Conservation (phyloP, 2,329 filamentous ascomycete species). For the Lojkania enalia region DNA sequence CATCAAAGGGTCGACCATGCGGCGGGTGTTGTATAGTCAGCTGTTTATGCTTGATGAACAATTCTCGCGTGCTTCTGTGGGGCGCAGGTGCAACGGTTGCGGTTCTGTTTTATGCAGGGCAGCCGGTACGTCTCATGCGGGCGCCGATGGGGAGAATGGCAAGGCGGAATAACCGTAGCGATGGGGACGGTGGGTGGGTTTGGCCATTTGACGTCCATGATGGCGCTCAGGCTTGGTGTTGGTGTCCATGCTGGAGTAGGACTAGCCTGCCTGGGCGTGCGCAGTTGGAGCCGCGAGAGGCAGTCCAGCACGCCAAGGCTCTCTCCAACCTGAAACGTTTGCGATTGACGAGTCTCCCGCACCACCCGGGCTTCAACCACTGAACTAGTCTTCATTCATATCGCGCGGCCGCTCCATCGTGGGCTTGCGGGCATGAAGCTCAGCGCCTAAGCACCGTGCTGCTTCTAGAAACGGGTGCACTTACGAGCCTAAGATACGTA, state of each 20-base stretch:
- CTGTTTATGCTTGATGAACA: slow-evolving; percentile 12
- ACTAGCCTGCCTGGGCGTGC: too few species aligned
- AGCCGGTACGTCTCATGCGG: slow-evolving; percentile 29
- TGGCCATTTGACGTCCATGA: not conserved
- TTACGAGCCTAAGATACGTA: too few species aligned
- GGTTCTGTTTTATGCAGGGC: slow-evolving; percentile 17
- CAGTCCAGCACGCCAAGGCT: too few species aligned
- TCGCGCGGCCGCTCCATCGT: not conserved
- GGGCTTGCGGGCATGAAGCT: slow-evolving; percentile 1
- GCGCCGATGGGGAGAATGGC: not conserved
- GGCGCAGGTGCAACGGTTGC: slow-evolving; percentile 3
- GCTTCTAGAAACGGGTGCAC: not conserved
- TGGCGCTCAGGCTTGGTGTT: not conserved
- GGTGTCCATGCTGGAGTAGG: too few species aligned
- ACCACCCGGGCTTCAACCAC: slow-evolving; percentile 3
- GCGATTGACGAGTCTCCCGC: slow-evolving; percentile 21
- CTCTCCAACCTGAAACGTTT: slow-evolving; percentile 26
- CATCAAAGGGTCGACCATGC: slow-evolving; percentile 24
- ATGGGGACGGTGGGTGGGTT: not conserved
- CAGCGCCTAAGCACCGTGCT: not conserved
- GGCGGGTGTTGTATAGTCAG: slow-evolving; percentile 13
- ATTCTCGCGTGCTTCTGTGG: not conserved
- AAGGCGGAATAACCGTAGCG: slow-evolving; percentile 7
- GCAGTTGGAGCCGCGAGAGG: too few species aligned
- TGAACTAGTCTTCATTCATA: not conserved